Evolutionary conservation across 768 basidiomycete species (phyloP), one percentile per base, ranked within the genome.

Genomic region (Crepidotus variabilis): DNA sequence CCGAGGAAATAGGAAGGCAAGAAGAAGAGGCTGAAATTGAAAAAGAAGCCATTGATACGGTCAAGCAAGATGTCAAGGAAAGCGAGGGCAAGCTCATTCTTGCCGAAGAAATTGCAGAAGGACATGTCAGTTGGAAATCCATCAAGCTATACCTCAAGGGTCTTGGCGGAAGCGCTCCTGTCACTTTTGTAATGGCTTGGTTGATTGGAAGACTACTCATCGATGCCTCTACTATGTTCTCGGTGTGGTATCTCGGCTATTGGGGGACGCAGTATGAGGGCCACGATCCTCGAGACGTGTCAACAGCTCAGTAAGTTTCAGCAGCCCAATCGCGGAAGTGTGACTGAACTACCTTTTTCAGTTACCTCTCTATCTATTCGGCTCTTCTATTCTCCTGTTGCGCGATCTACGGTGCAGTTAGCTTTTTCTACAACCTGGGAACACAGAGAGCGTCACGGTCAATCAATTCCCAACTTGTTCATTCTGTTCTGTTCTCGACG

Each of bases 31-130:
- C 65, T 21, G 61, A 66, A 2, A 61, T 63, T 1, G 65, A 67
- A 33, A 63, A 67, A 46, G 64, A 70, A 57, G 57, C 61, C n/a
- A 61, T 66, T 48, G 49, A 62, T 2, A 49, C 20, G 23, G 47
- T 47, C 10, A 55, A 64, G 18, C 14, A 21, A 13, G 58, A 63
- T 3, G 13, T 43, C 39, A 11, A 43, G 2, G 18, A 16, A 20
- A 20, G 5, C 39, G 13, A 20, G 2, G 39, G 39, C 18, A 84
- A 86, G 63, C 73, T 88, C n/a, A 78, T 87, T 47, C 69, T 85
- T 3, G 79, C 78, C 0, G 87, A 89, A 64, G 87, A 89, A 62
- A 75, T 87, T 47, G 78, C 73, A 4, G 74, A 78, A 50, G 69
- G 69, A 5, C 67, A 60, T 13, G 63, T 69, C 23, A 61, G 57